Evolutionary conservation across 805 yeast genomes (phyloP).

Genomic region (Candida maris): DNA sequence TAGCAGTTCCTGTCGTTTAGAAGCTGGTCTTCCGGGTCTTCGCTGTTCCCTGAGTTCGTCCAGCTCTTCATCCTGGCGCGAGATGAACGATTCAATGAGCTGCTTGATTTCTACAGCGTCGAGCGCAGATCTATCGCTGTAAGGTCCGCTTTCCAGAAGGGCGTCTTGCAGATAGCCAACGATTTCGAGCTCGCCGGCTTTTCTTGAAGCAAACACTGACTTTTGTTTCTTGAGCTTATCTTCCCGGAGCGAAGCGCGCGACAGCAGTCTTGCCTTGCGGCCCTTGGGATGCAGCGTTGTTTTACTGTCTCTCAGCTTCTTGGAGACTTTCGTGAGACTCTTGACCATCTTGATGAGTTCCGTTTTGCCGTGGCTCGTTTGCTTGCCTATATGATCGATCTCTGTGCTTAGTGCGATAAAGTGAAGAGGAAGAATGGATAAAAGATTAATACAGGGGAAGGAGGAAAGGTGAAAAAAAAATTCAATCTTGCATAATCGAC

Average conservation of each 20-base stretch:
- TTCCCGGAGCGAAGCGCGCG: conserved; percentile 85
- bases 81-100: conserved; percentile 58
- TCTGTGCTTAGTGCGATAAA: too few relatives aligned
- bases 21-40: conserved; percentile 85
- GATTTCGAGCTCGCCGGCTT: conserved; percentile 57
- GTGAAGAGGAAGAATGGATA: too few relatives aligned
- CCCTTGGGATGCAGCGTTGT: conserved; percentile 81
- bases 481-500: too few relatives aligned
- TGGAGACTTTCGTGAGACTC: conserved; percentile 60
- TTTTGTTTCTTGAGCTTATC: conserved; percentile 61
- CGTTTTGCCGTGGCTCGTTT: too few relatives aligned
- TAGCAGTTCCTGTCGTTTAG: conserved; percentile 63
- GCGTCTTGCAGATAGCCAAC: conserved; percentile 58
- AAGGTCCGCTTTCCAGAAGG: conserved; percentile 36
- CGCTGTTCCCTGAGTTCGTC: conserved; percentile 56
- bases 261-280: conserved; percentile 78
- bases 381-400: too few relatives aligned
- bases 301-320: conserved; percentile 51
- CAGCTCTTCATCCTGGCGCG: conserved; percentile 74
- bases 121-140: conserved; percentile 40
- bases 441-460: too few relatives aligned
- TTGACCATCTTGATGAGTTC: conserved; percentile 56
- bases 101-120: conserved; percentile 54
- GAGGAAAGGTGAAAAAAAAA: too few relatives aligned
- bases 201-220: conserved; percentile 52